A percentile compares a stretch with the other conserved stretches of the same genome.
These are phyloP conservation scores for Alternaria arbusti DNA, from an alignment of 2,329 filamentous ascomycete species.

Conservation along the genomic window DNA sequence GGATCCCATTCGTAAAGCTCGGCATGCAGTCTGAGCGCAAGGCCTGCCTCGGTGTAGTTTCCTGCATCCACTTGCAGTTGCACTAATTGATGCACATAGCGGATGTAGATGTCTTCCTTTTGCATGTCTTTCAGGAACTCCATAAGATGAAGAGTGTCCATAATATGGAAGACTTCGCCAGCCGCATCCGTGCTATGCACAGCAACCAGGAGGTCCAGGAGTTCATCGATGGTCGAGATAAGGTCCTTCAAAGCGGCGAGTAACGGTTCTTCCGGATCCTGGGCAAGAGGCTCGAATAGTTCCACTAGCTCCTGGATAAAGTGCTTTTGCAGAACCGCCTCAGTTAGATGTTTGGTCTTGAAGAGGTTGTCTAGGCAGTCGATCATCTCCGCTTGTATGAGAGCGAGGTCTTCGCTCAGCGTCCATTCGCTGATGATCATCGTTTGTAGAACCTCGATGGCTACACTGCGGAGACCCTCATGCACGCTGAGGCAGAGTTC, in stretches of 20 bases:
- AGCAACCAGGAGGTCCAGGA: constrained; percentile 87
- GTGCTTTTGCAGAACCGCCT: constrained; percentile 88
- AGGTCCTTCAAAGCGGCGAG: constrained; percentile 78
- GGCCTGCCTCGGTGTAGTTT: constrained; percentile 85
- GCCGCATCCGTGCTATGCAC: constrained; percentile 79
- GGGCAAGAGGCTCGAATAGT: constrained; percentile 75
- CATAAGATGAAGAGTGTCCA: constrained; percentile 90
- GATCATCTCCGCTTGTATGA: constrained; percentile 95
- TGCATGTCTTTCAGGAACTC: constrained; percentile 96
- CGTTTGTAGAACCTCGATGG: constrained; percentile 90
- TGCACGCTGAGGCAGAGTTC: constrained; percentile 95
- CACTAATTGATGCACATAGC: constrained; percentile 92
- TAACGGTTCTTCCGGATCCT: constrained; percentile 72
- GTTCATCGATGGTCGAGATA: constrained; percentile 84
- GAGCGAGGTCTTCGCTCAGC: constrained; percentile 85
- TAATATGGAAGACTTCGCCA: constrained; percentile 79
- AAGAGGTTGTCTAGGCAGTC: constrained; percentile 90
- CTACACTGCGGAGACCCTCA: constrained; percentile 85
- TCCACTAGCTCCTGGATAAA: constrained; percentile 87
- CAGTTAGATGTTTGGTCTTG: constrained; percentile 85
- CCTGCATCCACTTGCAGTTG: constrained; percentile 75
- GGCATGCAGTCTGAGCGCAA: constrained; percentile 87
- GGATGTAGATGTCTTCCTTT: constrained; percentile 94
- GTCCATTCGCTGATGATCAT: constrained; percentile 99
- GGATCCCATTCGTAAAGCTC: constrained; percentile 94